Conservation (phyloP, 805 yeast genomes). For the Candida wancherniae region DNA sequence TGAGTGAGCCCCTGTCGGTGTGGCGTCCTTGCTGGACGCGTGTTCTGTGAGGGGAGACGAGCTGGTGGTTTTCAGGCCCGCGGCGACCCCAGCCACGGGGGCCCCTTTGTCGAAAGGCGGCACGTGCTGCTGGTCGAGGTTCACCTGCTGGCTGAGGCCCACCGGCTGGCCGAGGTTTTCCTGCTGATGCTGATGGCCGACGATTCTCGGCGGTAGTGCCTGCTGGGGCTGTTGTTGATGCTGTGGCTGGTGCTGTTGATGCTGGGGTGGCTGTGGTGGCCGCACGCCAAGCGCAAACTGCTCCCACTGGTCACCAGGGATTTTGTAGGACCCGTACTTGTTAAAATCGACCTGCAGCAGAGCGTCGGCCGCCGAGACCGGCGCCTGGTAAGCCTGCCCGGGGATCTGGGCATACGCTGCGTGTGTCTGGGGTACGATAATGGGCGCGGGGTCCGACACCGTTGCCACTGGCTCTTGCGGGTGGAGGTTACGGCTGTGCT, state of each 20-base stretch:
- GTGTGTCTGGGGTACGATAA: too few species aligned
- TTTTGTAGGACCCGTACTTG: slow-evolving; percentile 8
- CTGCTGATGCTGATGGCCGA: too few species aligned
- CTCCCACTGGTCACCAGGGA: slow-evolving; percentile 16
- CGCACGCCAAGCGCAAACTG: slow-evolving; percentile 9
- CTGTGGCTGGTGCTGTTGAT: slow-evolving; percentile 1
- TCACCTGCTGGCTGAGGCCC: background rate
- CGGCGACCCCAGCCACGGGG: slow-evolving; percentile 4
- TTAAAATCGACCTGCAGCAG: too few species aligned
- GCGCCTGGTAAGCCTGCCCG: too few species aligned
- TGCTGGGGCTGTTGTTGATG: too few species aligned
- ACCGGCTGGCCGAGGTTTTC: too few species aligned
- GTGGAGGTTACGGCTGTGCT: too few species aligned
- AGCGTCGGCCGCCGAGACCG: too few species aligned
- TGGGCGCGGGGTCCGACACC: too few species aligned
- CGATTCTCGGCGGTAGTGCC: too few species aligned
- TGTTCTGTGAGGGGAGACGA: slow-evolving; percentile 5
- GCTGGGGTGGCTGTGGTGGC: slow-evolving; percentile 2
- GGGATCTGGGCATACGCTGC: too few species aligned
- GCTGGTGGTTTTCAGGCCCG: slow-evolving; percentile 2
- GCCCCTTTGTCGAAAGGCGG: background rate
- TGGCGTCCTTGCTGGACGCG: slow-evolving; percentile 3
- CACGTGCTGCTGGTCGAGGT: background rate
- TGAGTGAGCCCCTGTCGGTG: background rate
- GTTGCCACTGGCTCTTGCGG: too few species aligned